Evolutionary conservation across 306 rosid species (phyloP).

Genomic region (Corylus heterophylla): DNA sequence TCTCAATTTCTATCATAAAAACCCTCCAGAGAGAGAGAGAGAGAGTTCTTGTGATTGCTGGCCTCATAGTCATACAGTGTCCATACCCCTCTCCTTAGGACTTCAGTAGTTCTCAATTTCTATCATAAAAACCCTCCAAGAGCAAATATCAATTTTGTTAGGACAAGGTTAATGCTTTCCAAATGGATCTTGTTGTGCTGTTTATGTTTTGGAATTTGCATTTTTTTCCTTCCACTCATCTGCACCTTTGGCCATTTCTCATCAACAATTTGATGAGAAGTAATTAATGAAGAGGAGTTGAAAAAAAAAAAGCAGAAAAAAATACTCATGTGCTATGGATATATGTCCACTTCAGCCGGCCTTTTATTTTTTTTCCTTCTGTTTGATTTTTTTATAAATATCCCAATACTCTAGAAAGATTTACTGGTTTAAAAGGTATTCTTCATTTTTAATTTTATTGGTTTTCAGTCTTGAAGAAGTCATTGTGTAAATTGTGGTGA

Average conservation of each 20-base stretch:
- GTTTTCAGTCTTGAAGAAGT: not conserved
- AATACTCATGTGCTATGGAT: not conserved
- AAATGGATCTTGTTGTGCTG: not conserved
- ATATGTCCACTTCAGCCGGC: too few relatives aligned
- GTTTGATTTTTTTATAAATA: too few relatives aligned
- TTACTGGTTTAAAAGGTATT: not conserved
- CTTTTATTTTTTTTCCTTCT: too few relatives aligned
- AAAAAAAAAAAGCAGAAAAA: not conserved
- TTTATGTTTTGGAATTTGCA: not conserved
- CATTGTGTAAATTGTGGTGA: not conserved
- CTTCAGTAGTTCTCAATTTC: not conserved
- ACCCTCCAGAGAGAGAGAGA: too few relatives aligned
- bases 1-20: not conserved
- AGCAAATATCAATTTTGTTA: not conserved
- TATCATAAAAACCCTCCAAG: not conserved
- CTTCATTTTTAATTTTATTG: not conserved
- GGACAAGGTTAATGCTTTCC: not conserved
- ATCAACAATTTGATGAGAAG: not conserved
- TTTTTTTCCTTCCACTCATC: not conserved
- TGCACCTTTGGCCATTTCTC: not conserved
- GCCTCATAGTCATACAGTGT: not conserved
- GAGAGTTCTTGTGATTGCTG: not conserved
- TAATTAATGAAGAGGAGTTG: not conserved
- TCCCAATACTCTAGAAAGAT: not conserved
- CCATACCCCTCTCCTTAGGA: not conserved